Conservation (phyloP, 1,139 yeast genomes). For the Geotrichum reessii region DNA sequence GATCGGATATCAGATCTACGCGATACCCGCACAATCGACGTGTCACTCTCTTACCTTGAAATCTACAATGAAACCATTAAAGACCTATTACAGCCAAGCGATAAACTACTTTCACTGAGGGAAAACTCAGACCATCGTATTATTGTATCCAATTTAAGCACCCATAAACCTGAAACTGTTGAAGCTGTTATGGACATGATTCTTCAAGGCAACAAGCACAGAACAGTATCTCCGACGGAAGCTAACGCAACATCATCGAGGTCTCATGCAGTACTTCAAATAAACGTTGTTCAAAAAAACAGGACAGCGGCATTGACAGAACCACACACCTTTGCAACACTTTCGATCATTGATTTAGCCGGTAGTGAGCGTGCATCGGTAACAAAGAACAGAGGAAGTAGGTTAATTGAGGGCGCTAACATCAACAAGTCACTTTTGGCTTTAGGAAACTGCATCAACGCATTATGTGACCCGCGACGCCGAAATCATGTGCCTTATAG, state of each 20-base stretch:
- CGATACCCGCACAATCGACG: slow-evolving; percentile 54
- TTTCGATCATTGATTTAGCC: slow-evolving; percentile 84
- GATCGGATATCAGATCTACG: slow-evolving; percentile 48
- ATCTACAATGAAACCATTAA: slow-evolving; percentile 85
- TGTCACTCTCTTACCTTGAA: slow-evolving; percentile 71
- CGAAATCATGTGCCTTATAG: slow-evolving; percentile 80
- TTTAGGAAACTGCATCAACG: slow-evolving; percentile 89
- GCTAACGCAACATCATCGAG: slow-evolving; percentile 88
- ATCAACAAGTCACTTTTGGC: slow-evolving; percentile 84
- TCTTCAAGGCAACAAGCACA: slow-evolving; percentile 60
- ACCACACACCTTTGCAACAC: slow-evolving; percentile 67
- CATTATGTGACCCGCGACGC: slow-evolving; percentile 68
- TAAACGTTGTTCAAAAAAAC: slow-evolving; percentile 60
- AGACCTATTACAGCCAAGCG: slow-evolving; percentile 58
- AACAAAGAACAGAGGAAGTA: slow-evolving; percentile 71
- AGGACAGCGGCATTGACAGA: slow-evolving; percentile 60
- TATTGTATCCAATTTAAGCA: slow-evolving; percentile 66
- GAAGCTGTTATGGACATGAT: slow-evolving; percentile 81
- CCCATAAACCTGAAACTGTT: slow-evolving; percentile 55
- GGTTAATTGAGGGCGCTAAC: slow-evolving; percentile 86
- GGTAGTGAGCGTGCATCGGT: slow-evolving; percentile 94
- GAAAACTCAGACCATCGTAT: slow-evolving; percentile 69
- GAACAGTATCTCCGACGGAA: slow-evolving; percentile 83
- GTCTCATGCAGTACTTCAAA: slow-evolving; percentile 87
- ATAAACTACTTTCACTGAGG: slow-evolving; percentile 51